Conservation (phyloP, 2,329 filamentous ascomycete species). For the Trichoderma sp. region DNA sequence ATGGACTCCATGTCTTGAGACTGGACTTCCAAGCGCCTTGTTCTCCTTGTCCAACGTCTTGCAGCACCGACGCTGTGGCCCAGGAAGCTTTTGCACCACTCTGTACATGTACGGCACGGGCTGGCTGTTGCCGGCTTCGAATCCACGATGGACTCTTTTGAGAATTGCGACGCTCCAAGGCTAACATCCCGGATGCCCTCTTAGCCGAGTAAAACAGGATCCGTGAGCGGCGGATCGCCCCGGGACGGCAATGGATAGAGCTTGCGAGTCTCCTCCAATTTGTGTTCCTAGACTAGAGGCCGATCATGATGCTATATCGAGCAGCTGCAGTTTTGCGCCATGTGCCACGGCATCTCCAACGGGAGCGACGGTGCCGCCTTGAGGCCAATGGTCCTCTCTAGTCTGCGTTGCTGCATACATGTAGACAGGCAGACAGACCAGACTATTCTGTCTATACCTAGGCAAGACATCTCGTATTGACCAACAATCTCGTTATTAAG, state of each 20-base stretch:
- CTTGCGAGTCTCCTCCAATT: not conserved
- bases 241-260: not conserved
- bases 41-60: constrained; percentile 18
- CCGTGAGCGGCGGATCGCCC: constrained; percentile 6
- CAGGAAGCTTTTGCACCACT: not conserved
- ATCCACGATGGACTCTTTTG: not conserved
- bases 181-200: not conserved
- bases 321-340: not conserved
- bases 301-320: not conserved
- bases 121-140: not conserved
- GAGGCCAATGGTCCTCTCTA: not conserved
- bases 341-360: not conserved
- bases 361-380: not conserved
- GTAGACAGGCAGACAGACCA: not conserved
- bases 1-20: not conserved
- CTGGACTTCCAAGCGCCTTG: not conserved
- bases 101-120: not conserved
- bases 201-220: not conserved
- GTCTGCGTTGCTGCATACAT: not conserved
- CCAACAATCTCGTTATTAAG: not conserved
- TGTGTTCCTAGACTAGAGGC: not conserved
- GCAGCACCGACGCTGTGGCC: constrained; percentile 19
- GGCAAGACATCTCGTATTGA: not conserved
- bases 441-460: not conserved
- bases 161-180: not conserved